Evolutionary conservation across 192 early-diverging fungal genomes (phyloP).

Genomic region (Coemansia sp.): DNA sequence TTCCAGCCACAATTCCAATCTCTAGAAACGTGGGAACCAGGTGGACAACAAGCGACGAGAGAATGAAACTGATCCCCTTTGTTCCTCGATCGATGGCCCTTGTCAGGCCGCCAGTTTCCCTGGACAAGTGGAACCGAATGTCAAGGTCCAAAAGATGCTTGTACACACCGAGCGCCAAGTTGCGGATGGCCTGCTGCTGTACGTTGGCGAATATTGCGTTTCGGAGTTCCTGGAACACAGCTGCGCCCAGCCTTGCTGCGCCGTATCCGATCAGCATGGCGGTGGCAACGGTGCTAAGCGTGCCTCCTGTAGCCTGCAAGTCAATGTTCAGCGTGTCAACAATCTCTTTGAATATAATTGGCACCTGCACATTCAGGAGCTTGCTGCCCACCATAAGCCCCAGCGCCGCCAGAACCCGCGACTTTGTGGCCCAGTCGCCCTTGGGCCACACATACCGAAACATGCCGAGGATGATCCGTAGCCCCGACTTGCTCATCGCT

Average conservation of each 20-base stretch:
- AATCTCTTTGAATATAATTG: conserved; percentile 91
- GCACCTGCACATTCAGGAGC: conserved; percentile 90
- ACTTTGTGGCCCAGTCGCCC: conserved; percentile 77
- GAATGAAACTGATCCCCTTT: conserved; percentile 95
- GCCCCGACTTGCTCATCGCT: conserved; percentile 47
- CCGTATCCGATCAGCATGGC: conserved; percentile 96
- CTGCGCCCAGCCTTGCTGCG: conserved; percentile 80
- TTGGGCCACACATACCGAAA: conserved; percentile 89
- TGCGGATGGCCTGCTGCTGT: conserved; percentile 90
- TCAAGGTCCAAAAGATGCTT: conserved; percentile 87
- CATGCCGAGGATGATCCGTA: conserved; percentile 71
- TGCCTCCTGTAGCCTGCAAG: conserved; percentile 59
- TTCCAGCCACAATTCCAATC: conserved; percentile 90
- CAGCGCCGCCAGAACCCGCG: conserved; percentile 84
- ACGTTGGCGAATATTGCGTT: conserved; percentile 94
- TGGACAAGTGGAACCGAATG: conserved; percentile 85
- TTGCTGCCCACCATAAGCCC: conserved; percentile 81
- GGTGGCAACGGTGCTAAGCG: conserved; percentile 78
- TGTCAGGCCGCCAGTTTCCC: conserved; percentile 96
- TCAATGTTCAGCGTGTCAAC: conserved; percentile 83
- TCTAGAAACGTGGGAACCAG: conserved; percentile 92
- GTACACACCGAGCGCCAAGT: conserved; percentile 85
- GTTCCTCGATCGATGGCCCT: conserved; percentile 95
- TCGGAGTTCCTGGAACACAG: conserved; percentile 82
- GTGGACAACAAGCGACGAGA: conserved; percentile 94